phyloP scores from a whole-genome alignment of 2,329 filamentous ascomycete species.

The Talaromyces pinophilus region DNA sequence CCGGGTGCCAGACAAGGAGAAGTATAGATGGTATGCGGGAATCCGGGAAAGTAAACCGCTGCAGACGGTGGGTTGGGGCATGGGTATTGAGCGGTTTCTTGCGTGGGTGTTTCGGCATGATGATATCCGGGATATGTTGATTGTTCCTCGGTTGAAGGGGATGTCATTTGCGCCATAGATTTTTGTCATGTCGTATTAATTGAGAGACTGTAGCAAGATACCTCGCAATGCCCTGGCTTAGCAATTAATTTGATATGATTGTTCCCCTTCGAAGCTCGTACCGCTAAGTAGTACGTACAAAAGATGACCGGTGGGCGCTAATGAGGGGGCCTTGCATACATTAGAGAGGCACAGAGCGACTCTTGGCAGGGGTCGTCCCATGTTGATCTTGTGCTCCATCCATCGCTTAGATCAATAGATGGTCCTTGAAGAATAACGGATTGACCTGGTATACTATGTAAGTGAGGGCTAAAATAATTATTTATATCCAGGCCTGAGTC shows the following conservation, averaged over 20 bases:
- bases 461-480: background rate
- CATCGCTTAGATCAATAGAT: background rate
- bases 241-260: background rate
- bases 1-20: background rate
- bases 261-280: no score
- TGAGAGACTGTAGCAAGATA: background rate
- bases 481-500: no score
- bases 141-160: background rate
- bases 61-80: slow-evolving; percentile 6
- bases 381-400: background rate
- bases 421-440: background rate
- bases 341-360: background rate
- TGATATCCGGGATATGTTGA: slow-evolving; percentile 6
- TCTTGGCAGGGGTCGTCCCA: background rate
- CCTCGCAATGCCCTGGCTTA: background rate
- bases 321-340: background rate
- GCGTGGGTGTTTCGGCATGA: slow-evolving; percentile 3
- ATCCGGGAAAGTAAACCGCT: background rate
- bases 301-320: background rate
- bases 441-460: background rate
- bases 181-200: background rate
- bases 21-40: background rate
- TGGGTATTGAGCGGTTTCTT: slow-evolving; percentile 11
- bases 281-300: background rate
- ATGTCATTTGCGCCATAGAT: background rate